A percentile compares a stretch with the other conserved stretches of the same genome.
Conservation (phyloP, 2,329 filamentous ascomycete species). For the Aureobasidium lini region DNA sequence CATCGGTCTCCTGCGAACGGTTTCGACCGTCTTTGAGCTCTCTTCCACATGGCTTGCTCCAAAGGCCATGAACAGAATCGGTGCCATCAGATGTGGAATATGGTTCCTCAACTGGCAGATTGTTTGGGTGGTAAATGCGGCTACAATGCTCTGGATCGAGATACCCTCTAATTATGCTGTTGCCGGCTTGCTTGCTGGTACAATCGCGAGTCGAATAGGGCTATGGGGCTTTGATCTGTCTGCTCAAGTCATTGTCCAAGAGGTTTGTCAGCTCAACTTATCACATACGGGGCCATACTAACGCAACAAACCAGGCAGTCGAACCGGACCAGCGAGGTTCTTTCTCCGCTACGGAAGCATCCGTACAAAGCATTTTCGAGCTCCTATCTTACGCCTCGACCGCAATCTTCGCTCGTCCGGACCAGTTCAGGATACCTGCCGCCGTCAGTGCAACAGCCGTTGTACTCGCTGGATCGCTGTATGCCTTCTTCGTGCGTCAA, state of each 20-base stretch:
- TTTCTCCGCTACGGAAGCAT: constrained; percentile 62
- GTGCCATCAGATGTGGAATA: constrained; percentile 55
- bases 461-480: constrained; percentile 41
- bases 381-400: constrained; percentile 59
- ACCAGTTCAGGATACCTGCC: constrained; percentile 58
- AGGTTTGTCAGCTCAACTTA: constrained; percentile 21
- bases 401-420: constrained; percentile 54
- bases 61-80: constrained; percentile 43
- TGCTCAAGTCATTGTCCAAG: constrained; percentile 41
- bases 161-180: constrained; percentile 16
- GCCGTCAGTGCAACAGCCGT: constrained; percentile 52
- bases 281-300: background rate
- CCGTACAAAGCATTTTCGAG: constrained; percentile 64
- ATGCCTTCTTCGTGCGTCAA: constrained; percentile 50
- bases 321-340: constrained; percentile 46
- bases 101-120: constrained; percentile 67
- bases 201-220: constrained; percentile 36
- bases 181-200: constrained; percentile 30
- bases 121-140: constrained; percentile 40
- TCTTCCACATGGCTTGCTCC: constrained; percentile 55
- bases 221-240: constrained; percentile 43
- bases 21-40: constrained; percentile 50
- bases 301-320: constrained; percentile 24
- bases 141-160: constrained; percentile 27
- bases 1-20: constrained; percentile 47